phyloP scores from a whole-genome alignment of 2,329 filamentous ascomycete genomes.

The Ascochyta pisi region DNA sequence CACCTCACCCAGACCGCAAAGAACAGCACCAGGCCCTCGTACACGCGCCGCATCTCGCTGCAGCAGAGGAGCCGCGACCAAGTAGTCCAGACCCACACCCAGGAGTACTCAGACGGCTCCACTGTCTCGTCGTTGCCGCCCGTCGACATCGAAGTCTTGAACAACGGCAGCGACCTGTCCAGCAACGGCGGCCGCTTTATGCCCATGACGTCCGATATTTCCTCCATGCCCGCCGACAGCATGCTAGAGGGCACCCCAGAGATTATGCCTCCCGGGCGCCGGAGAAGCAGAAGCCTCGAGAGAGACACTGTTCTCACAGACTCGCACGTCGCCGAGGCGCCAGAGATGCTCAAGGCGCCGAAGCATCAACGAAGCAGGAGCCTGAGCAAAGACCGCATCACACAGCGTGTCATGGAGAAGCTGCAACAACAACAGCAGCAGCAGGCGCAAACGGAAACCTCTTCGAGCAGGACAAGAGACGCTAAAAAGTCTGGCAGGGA shows the following conservation, averaged over 20 bases:
- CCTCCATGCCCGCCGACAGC: constrained; percentile 77
- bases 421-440: constrained; percentile 63
- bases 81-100: constrained; percentile 39
- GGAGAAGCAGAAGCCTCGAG: constrained; percentile 60
- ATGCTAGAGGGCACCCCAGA: constrained; percentile 65
- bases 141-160: constrained; percentile 87
- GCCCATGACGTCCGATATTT: constrained; percentile 81
- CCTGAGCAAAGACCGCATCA: constrained; percentile 70
- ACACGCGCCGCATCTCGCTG: constrained; percentile 72
- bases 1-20: constrained; percentile 84
- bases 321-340: constrained; percentile 32
- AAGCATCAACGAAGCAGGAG: constrained; percentile 66
- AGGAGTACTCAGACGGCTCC: constrained; percentile 77
- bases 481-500: constrained; percentile 34
- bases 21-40: constrained; percentile 70
- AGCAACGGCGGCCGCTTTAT: constrained; percentile 70
- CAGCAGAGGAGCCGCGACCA: constrained; percentile 53
- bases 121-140: constrained; percentile 73
- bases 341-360: constrained; percentile 61
- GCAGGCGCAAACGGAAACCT: constrained; percentile 55
- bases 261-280: constrained; percentile 55
- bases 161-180: constrained; percentile 71
- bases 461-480: constrained; percentile 31
- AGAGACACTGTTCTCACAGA: constrained; percentile 43
- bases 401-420: constrained; percentile 73